Evolutionary conservation across 2,329 filamentous ascomycete species (phyloP), one percentile per base, ranked within the genome.

Genomic region (Penicillium olsonii): DNA sequence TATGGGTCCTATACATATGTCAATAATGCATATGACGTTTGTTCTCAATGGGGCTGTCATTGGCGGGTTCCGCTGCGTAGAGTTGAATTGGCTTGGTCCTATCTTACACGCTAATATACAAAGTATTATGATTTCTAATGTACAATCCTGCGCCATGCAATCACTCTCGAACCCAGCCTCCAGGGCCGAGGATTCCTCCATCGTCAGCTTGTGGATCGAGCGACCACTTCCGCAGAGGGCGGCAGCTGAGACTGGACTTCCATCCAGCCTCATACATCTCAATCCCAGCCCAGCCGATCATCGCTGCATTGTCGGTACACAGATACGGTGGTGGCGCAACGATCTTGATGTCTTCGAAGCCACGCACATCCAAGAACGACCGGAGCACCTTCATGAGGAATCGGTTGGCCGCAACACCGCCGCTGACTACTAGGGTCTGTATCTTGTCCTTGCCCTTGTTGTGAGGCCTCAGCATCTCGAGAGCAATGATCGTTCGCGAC

Each of bases 291-390:
- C 94, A 97, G 1, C 87, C 92, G 67, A 97, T 92, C 94, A 99
- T 99, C 40, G 91, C 90, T 11, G 94, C 94, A 70, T 99, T 97
- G 65, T 99, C 94, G 0, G 90, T 96, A 66, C 94, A 97, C 45
- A 92, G 78, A 35, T 78, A 76, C 9, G 82, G 71, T 2, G 91
- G 91, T n/a, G 94, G 92, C 47, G 87, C 88, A 24, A 86, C 72
- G 7, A 96, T 69, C 10, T 78, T 61, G 22, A 95, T 68, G 55
- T 83, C 61, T 0, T 66, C 64, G 63, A 84, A 86, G 0, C 88
- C 88, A 37, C 87, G 81, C n/a, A 77, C 80, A 55, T 86, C 80
- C 35, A 96, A 74, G 42, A 78, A 81, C n/a, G 68, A 69, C 2
- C 75, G 72, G 2, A 83, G 70, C 47, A 97, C 79, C 61, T 85